A percentile compares a stretch with the other conserved stretches of the same genome.
Conservation (phyloP, 768 basidiomycete genomes). For the Termitomyces sp. region DNA sequence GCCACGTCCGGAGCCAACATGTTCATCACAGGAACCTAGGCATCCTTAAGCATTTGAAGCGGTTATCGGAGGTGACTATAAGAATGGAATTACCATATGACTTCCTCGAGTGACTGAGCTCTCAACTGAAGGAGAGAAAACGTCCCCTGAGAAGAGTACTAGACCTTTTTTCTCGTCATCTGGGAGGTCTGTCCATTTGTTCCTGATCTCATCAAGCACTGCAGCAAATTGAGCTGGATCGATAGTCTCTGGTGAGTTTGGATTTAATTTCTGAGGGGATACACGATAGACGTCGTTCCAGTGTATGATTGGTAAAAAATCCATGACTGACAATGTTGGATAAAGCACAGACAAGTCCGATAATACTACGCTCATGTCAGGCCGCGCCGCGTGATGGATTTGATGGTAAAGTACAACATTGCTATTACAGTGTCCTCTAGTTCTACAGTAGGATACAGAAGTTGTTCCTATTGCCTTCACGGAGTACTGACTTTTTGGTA, state of each 20-base stretch:
- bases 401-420: neutral
- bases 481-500: constrained; percentile 49
- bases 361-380: neutral
- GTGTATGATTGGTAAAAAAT: constrained; percentile 44
- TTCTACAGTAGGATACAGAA: constrained; percentile 48
- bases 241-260: constrained; percentile 55
- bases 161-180: constrained; percentile 65
- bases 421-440: neutral
- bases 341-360: neutral
- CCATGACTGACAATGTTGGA: neutral
- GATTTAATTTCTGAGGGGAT: constrained; percentile 59
- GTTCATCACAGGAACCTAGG: constrained; percentile 82
- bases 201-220: constrained; percentile 56
- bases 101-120: constrained; percentile 84
- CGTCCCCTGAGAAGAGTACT: constrained; percentile 82
- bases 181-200: constrained; percentile 41
- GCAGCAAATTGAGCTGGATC: constrained; percentile 85
- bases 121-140: constrained; percentile 84
- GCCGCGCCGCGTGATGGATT: neutral
- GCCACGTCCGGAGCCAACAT: constrained; percentile 73
- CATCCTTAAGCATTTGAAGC: neutral
- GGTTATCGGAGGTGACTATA: neutral
- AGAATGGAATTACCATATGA: constrained; percentile 60
- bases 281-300: constrained; percentile 87
- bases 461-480: constrained; percentile 75